Conservation (phyloP, 2,329 filamentous ascomycete species). For the Colletotrichum cereale region DNA sequence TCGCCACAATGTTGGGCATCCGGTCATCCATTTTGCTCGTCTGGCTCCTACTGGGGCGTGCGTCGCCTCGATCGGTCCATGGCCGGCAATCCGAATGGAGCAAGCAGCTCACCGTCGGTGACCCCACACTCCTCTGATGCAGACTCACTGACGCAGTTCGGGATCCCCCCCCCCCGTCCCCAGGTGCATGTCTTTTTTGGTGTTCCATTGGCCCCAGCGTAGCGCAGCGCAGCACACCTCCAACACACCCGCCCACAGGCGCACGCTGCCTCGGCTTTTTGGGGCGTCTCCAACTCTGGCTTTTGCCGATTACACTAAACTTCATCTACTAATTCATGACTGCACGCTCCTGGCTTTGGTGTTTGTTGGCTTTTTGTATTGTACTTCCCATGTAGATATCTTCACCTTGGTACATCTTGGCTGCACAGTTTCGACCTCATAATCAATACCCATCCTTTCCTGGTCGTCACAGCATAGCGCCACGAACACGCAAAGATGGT, state of each 20-base stretch:
- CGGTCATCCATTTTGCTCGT: not conserved
- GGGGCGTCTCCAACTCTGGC: conserved; percentile 34
- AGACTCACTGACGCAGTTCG: not conserved
- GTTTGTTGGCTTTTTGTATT: not conserved
- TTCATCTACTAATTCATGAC: not conserved
- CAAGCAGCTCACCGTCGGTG: conserved; percentile 28
- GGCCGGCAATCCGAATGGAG: not conserved
- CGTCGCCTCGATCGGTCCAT: not conserved
- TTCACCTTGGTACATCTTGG: too few relatives aligned
- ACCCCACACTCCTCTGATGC: conserved; percentile 25
- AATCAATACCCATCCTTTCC: not conserved
- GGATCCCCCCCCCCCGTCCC: conserved; percentile 7
- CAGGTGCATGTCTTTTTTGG: conserved; percentile 10
- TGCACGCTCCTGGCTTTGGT: not conserved
- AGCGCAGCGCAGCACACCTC: not conserved
- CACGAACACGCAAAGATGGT: conserved; percentile 48
- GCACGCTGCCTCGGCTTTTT: conserved; percentile 37
- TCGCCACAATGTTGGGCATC: not conserved
- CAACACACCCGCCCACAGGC: conserved; percentile 12
- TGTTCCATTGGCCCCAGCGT: not conserved
- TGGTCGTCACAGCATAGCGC: not conserved
- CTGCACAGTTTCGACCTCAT: not conserved
- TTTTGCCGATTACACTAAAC: conserved; percentile 5
- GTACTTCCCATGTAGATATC: not conserved
- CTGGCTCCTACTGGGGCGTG: not conserved